Percentiles rank a stretch among this genome's conserved stretches.
Conservation (phyloP, 2,329 filamentous ascomycete species). For the Neonectria neomacrospora region DNA sequence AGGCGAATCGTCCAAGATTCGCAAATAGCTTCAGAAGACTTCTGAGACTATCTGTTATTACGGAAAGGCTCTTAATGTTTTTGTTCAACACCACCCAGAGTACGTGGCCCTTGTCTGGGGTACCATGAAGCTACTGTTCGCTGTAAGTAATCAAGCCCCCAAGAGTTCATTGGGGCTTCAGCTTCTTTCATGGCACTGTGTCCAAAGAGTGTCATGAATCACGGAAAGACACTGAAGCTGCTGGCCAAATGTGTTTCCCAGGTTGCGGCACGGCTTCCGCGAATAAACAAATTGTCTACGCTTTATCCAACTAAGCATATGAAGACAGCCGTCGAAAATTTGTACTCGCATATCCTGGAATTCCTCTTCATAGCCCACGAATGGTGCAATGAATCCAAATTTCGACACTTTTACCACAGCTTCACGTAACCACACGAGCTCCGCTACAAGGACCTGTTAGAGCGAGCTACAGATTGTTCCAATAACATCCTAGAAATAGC, state of each 20-base stretch:
- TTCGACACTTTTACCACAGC: slow-evolving; percentile 21
- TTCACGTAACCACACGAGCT: slow-evolving; percentile 19
- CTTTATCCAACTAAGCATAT: slow-evolving; percentile 19
- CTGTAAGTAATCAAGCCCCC: not conserved
- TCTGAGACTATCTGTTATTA: slow-evolving; percentile 24
- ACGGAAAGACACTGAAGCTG: slow-evolving; percentile 1
- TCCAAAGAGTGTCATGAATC: not conserved
- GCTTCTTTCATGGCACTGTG: fast-evolving
- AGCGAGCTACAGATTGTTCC: not conserved
- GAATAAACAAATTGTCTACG: not conserved
- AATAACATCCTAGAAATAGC: slow-evolving; percentile 10
- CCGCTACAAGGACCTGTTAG: not conserved
- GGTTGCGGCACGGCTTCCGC: slow-evolving; percentile 12
- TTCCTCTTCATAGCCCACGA: slow-evolving; percentile 19
- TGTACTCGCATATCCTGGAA: slow-evolving; percentile 17
- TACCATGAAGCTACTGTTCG: slow-evolving; percentile 23
- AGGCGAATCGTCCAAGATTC: too few species aligned
- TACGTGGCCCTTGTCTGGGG: slow-evolving; percentile 29
- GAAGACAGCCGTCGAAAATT: not conserved
- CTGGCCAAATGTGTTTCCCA: not conserved
- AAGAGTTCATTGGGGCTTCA: not conserved
- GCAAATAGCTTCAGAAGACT: slow-evolving; percentile 5
- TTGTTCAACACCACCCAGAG: slow-evolving; percentile 26
- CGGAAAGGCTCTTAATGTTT: slow-evolving; percentile 12
- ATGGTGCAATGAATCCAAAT: slow-evolving; percentile 23